A percentile compares a stretch with the other conserved stretches of the same genome.
Evolutionary conservation across 306 rosid species (phyloP).

Genomic region (Quercus variabilis): DNA sequence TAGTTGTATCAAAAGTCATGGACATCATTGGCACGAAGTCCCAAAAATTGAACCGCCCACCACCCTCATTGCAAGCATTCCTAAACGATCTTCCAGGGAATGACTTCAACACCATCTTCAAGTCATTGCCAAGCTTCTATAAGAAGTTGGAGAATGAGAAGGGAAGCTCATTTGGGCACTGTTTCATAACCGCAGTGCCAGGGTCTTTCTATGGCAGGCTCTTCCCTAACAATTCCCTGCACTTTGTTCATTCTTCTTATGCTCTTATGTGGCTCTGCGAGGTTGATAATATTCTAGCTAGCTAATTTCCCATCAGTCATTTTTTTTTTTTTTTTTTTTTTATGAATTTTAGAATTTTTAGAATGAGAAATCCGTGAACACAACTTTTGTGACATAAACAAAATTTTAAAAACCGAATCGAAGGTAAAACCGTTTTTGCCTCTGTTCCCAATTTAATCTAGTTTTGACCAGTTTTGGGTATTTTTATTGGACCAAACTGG

Average conservation of each 20-base stretch:
- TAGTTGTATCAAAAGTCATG: too few species aligned
- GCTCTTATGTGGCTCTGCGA: too few species aligned
- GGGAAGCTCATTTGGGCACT: slow-evolving; percentile 15
- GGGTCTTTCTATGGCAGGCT: slow-evolving; percentile 54
- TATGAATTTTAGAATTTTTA: too few species aligned
- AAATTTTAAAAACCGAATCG: fast-evolving
- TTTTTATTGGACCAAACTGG: fast-evolving
- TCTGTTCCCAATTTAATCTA: fast-evolving
- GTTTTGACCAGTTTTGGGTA: too few species aligned
- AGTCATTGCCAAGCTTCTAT: slow-evolving; percentile 31
- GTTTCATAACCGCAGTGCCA: slow-evolving; percentile 42
- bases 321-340: too few species aligned
- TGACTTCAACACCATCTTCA: slow-evolving; percentile 29
- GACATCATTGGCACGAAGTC: too few species aligned
- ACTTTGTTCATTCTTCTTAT: slow-evolving; percentile 43
- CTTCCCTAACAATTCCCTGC: slow-evolving; percentile 32
- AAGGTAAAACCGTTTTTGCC: too few species aligned
- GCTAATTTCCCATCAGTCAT: too few species aligned
- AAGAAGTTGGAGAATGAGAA: background rate
- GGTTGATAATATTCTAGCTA: too few species aligned
- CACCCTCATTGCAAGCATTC: slow-evolving; percentile 2
- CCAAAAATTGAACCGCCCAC: background rate
- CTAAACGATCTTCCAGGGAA: slow-evolving; percentile 28
- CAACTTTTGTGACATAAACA: too few species aligned
- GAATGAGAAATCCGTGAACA: too few species aligned